Evolutionary conservation across 371 early-diverging fungal genomes (phyloP), one percentile per base, ranked within the genome.

Genomic region (Lichtheimia ramosa): DNA sequence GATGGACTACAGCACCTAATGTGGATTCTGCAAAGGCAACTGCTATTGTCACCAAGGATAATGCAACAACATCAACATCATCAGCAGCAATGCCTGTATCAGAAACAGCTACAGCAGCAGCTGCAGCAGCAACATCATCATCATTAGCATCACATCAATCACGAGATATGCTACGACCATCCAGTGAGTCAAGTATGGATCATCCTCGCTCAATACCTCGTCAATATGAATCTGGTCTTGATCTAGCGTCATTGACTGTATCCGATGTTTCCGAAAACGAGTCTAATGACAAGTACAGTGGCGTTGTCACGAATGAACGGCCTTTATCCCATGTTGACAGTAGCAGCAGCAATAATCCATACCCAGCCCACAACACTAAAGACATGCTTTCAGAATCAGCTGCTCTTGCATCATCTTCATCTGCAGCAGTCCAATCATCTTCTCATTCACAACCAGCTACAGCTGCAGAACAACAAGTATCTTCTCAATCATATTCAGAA

Each of bases 1-100:
- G 66, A 24, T 75, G 75, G 75, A 75, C 72, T 2, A 65, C 68
- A 1, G 64, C 72, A 2, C 58, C 71, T 14, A 20, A 58, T 41
- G 62, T 53, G 0, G 51, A 58, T 5, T 40, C 41, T 1, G 56
- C 61, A 14, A 64, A 64, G 12, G 59, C 42, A 10, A 61, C 51
- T 18, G 48, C 51, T 3, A 14, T 41, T 40, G 43, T 49, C 28
- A 41, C 39, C 5, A 27, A 25, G 16, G 6, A 5, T 15, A 10
- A 40, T 18, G 15, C 52, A 21, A 40, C 34, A 25, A 21, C 52
- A n/a, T n/a, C n/a, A 25, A 15, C 15, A 24, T 15, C 28, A 3
- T 5, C 34, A 34, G 23, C 6, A 34, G 51, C n/a, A 16, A 49
- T 10, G 21, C 39, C n/a, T 28, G 56, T 7, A 23, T 18, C 5